phyloP scores from a whole-genome alignment of 2,329 filamentous ascomycete genomes.

The Plenodomus lindquistii region DNA sequence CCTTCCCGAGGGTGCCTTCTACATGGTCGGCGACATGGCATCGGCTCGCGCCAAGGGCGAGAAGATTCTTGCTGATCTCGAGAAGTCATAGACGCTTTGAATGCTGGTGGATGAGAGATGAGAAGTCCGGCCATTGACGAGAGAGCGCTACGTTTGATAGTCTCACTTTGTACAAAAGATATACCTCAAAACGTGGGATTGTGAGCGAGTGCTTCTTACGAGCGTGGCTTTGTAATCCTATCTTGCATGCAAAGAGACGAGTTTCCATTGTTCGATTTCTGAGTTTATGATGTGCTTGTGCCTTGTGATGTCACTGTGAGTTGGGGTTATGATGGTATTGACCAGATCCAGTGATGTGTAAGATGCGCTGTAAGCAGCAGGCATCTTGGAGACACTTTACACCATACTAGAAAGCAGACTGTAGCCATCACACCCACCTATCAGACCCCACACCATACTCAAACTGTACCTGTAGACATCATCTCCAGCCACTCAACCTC shows the following conservation, averaged over 20 bases:
- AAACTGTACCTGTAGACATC: too few relatives aligned
- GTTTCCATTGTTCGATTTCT: conserved; percentile 30
- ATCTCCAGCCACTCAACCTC: too few relatives aligned
- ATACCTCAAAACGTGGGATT: conserved; percentile 40
- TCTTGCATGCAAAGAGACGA: conserved; percentile 45
- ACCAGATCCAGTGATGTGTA: too few relatives aligned
- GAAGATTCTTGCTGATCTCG: conserved; percentile 98
- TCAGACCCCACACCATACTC: too few relatives aligned
- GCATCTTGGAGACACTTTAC: too few relatives aligned
- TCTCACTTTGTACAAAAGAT: conserved; percentile 46
- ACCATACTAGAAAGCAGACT: too few relatives aligned
- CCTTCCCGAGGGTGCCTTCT: conserved; percentile 90
- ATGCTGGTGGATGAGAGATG: conserved; percentile 38
- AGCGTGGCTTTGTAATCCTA: conserved; percentile 46
- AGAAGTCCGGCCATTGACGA: conserved; percentile 40
- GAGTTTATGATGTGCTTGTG: background rate
- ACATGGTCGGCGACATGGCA: conserved; percentile 97
- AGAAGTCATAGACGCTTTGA: conserved; percentile 52
- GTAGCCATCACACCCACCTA: too few relatives aligned
- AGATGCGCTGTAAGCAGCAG: too few relatives aligned
- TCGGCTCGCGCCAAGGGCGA: conserved; percentile 95
- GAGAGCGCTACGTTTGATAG: conserved; percentile 36
- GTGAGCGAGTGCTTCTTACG: conserved; percentile 39
- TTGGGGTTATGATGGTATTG: too few relatives aligned
- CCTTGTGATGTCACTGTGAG: background rate